These are phyloP conservation scores for Xylariaceae sp. DNA, from an alignment of 2,329 filamentous ascomycete genomes.

Conservation along the genomic window DNA sequence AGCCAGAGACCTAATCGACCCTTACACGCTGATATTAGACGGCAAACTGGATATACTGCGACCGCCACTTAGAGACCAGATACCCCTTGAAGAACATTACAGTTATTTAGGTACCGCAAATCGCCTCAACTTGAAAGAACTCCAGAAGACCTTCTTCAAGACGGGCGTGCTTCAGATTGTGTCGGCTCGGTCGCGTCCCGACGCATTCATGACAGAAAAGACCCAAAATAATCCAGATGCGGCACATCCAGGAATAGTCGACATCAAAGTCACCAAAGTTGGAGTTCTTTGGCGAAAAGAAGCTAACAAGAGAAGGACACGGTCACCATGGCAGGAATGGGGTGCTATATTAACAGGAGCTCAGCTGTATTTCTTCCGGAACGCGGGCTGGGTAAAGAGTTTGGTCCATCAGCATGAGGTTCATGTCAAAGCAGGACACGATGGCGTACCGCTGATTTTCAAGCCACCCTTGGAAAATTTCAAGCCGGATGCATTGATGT, in stretches of 20 bases:
- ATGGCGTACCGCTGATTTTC: constrained; percentile 76
- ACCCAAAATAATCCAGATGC: constrained; percentile 80
- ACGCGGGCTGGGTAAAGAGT: constrained; percentile 85
- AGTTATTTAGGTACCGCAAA: constrained; percentile 73
- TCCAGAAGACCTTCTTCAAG: constrained; percentile 85
- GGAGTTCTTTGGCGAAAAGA: constrained; percentile 94
- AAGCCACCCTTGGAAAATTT: constrained; percentile 85
- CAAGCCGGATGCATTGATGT: constrained; percentile 90
- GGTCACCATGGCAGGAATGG: constrained; percentile 99
- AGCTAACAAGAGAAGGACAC: constrained; percentile 83
- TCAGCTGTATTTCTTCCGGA: constrained; percentile 93
- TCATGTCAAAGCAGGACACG: constrained; percentile 71
- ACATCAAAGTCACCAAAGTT: constrained; percentile 96
- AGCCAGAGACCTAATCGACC: constrained; percentile 83
- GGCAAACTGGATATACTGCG: constrained; percentile 76
- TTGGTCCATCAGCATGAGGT: constrained; percentile 83
- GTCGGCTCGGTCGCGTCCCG: constrained; percentile 84
- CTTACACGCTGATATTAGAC: constrained; percentile 90
- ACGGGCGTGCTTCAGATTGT: constrained; percentile 93
- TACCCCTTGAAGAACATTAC: constrained; percentile 88
- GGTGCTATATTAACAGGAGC: constrained; percentile 94
- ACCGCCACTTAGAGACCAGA: constrained; percentile 84
- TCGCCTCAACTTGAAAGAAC: constrained; percentile 70
- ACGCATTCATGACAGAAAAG: constrained; percentile 88
- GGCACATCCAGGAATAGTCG: constrained; percentile 85